Evolutionary conservation across 2,329 filamentous ascomycete genomes (phyloP), one percentile per base, ranked within the genome.

Genomic region (Trichophyton equinum): DNA sequence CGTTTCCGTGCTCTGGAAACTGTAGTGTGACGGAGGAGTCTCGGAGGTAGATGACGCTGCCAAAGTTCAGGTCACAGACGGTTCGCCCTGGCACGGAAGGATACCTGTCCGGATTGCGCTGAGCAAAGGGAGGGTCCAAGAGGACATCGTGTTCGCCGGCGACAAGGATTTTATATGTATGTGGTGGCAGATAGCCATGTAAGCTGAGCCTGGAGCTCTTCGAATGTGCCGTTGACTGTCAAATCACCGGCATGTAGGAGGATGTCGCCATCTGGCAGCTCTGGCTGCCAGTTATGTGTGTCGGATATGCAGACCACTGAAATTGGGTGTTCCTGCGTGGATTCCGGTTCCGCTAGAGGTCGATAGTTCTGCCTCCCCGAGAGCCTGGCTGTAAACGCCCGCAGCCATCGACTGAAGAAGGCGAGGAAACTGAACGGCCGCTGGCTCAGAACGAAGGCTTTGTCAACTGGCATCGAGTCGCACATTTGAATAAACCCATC

Each of bases 231-330:
- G n/a, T 70, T 69, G 58, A 76, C 68, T 0, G 76, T 78, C n/a
- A 81, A 70, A 62, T 81, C 77, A 20, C 78, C 78, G 0, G 77
- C 76, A 62, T 81, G 77, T 57, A 80, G 70, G 13, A 81, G 71
- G 1, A 80, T 66, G 63, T 81, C 77, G 1, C 75, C 78, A 2
- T 63, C 42, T 0, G 76, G 76, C 7, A 80, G 62, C 1, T 60
- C 58, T 3, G 72, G 73, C 8, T 70, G 69, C 15, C 63, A 64
- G 62, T 74, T 75, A 67, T 79, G 76, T 9, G 76, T 79, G 63
- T 79, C 76, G 5, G 77, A 79, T 38, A 79, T 69, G 61, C 64
- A 66, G 27, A 67, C 62, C n/a, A 67, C 57, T 15, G 57, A 47
- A 5, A 59, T 59, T 25, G 40, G 40, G 33, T 44, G 33, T 15